Conservation (phyloP, 495 filamentous ascomycete species). For the Opeltia flavorubescens region DNA sequence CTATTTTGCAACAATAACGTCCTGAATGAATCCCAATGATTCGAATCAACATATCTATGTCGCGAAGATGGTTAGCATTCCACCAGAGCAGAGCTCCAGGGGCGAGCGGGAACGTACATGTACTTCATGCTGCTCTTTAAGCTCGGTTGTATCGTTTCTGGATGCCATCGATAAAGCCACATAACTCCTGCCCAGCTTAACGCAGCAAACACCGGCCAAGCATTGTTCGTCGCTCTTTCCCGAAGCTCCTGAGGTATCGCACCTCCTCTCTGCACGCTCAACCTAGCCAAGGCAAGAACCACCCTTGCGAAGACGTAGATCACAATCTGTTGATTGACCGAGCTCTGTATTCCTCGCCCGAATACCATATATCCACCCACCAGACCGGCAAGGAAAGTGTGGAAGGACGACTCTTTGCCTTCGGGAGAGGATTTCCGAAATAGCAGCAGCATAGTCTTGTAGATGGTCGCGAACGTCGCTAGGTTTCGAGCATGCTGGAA, state of each 20-base stretch:
- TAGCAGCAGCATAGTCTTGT: slow-evolving; percentile 65
- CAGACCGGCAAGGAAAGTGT: slow-evolving; percentile 81
- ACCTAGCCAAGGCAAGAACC: slow-evolving; percentile 64
- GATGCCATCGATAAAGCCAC: slow-evolving; percentile 87
- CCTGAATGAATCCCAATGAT: slow-evolving; percentile 69
- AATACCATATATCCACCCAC: slow-evolving; percentile 90
- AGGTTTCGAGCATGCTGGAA: slow-evolving; percentile 84
- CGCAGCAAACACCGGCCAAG: slow-evolving; percentile 84
- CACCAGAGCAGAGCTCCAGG: neutral
- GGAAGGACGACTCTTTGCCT: slow-evolving; percentile 53
- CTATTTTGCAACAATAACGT: slow-evolving; percentile 77
- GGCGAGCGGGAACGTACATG: slow-evolving; percentile 51
- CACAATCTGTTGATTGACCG: slow-evolving; percentile 92
- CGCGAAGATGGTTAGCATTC: slow-evolving; percentile 13
- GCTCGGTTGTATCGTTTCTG: slow-evolving; percentile 76
- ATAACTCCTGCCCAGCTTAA: slow-evolving; percentile 85
- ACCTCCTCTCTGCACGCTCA: slow-evolving; percentile 55
- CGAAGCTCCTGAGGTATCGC: slow-evolving; percentile 29
- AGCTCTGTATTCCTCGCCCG: slow-evolving; percentile 62
- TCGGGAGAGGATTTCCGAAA: slow-evolving; percentile 48
- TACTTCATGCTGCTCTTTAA: slow-evolving; percentile 95
- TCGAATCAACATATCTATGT: slow-evolving; percentile 50
- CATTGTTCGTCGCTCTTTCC: slow-evolving; percentile 45
- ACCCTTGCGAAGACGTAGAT: slow-evolving; percentile 96
- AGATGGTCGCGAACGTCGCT: slow-evolving; percentile 75